A percentile compares a stretch with the other conserved stretches of the same genome.
These are phyloP conservation scores for Schwanniomyces occidentalis DNA, from an alignment of 805 yeast species.

Conservation along the genomic window DNA sequence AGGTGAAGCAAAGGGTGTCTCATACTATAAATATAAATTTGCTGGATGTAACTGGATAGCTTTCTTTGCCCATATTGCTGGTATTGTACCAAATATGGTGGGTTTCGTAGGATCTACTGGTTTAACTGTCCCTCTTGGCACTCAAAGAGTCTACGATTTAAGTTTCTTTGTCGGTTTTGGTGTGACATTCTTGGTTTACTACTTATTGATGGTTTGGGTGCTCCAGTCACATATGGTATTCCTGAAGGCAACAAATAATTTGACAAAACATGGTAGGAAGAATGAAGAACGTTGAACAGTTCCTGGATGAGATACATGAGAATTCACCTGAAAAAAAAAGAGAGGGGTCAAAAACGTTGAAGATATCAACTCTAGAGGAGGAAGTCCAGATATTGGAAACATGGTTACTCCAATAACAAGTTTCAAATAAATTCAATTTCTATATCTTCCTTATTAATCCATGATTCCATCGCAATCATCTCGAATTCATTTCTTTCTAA, in stretches of 20 bases:
- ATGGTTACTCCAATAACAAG: conserved; percentile 5
- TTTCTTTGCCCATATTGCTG: conserved; percentile 1
- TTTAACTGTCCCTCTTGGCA: background rate
- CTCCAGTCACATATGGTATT: conserved; percentile 2
- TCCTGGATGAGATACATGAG: conserved; percentile 1
- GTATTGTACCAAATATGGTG: conserved; percentile 4
- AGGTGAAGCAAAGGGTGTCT: background rate
- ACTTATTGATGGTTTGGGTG: conserved; percentile 1
- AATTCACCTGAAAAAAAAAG: conserved; percentile 1
- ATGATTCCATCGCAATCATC: no score
- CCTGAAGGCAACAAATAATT: conserved; percentile 1
- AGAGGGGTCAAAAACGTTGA: conserved; percentile 4
- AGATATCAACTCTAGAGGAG: background rate
- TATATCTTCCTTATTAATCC: no score
- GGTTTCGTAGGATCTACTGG: conserved; percentile 6
- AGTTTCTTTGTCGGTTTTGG: conserved; percentile 5
- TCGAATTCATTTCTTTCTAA: no score
- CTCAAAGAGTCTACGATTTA: conserved; percentile 1
- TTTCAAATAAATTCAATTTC: background rate
- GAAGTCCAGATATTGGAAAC: conserved; percentile 2
- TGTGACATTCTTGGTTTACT: conserved; percentile 2
- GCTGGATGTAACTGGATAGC: conserved; percentile 6
- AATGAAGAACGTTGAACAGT: conserved; percentile 4
- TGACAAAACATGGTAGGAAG: conserved; percentile 3
- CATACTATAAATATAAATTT: conserved; percentile 3